Conservation (phyloP, 2,329 filamentous ascomycete genomes). For the Colletotrichum liriopes region DNA sequence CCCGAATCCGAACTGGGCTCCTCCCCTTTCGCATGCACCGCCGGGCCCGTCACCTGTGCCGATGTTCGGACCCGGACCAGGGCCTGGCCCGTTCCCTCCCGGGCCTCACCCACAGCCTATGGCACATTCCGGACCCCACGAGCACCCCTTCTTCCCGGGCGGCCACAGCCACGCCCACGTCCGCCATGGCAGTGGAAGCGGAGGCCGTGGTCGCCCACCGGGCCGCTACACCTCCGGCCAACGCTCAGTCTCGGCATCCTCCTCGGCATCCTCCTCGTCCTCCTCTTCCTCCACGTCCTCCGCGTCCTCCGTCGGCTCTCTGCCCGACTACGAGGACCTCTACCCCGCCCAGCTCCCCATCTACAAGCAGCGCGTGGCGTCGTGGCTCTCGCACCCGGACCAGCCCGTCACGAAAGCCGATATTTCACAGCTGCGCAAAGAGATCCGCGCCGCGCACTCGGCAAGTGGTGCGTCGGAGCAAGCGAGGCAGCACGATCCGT, state of each 20-base stretch:
- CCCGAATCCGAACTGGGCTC: slow-evolving; percentile 19
- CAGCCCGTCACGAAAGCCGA: slow-evolving; percentile 63
- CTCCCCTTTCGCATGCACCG: slow-evolving; percentile 12
- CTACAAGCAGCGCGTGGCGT: slow-evolving; percentile 59
- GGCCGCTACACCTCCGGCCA: slow-evolving; percentile 42
- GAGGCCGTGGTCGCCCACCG: slow-evolving; percentile 40
- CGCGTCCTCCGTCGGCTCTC: slow-evolving; percentile 63
- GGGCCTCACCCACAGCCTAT: slow-evolving; percentile 2
- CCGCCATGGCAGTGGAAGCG: slow-evolving; percentile 30
- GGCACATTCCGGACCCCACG: slow-evolving; percentile 30
- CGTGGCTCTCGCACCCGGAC: slow-evolving; percentile 67
- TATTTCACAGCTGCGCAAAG: slow-evolving; percentile 49
- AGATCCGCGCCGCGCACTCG: slow-evolving; percentile 12
- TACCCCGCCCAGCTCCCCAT: slow-evolving; percentile 64
- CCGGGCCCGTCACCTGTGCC: background rate
- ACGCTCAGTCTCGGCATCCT: slow-evolving; percentile 53
- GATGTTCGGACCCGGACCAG: slow-evolving; percentile 18
- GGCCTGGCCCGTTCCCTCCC: background rate
- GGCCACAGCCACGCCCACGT: slow-evolving; percentile 28
- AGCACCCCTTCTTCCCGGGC: slow-evolving; percentile 30
- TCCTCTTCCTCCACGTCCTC: slow-evolving; percentile 55
- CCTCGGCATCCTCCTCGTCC: slow-evolving; percentile 53
- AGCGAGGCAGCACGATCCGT: background rate
- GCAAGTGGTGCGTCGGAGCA: slow-evolving; percentile 16
- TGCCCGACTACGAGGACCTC: slow-evolving; percentile 69